These are phyloP conservation scores for Athelia sp. DNA, from an alignment of 1,284 basidiomycete genomes.

Conservation along the genomic window DNA sequence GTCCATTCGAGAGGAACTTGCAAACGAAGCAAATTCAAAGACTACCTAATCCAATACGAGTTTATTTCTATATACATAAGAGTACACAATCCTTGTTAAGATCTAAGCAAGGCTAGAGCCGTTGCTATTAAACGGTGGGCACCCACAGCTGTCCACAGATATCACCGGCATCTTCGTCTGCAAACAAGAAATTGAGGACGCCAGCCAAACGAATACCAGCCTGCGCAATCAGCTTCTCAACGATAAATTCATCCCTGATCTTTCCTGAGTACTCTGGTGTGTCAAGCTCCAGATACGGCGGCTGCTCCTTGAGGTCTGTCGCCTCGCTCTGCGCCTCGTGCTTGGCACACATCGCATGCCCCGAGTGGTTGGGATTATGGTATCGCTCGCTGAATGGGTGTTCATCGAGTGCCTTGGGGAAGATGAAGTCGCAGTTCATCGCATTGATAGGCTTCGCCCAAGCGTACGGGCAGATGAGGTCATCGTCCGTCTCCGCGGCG, in stretches of 20 bases:
- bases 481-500: constrained; percentile 46
- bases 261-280: constrained; percentile 75
- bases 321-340: background rate
- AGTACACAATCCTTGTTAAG: no score
- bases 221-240: constrained; percentile 81
- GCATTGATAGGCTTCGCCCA: constrained; percentile 59
- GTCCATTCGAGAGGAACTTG: no score
- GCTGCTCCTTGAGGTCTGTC: no score
- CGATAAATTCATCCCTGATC: constrained; percentile 60
- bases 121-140: no score
- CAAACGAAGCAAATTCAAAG: no score
- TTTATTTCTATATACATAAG: no score
- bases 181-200: constrained; percentile 72
- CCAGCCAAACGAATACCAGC: constrained; percentile 81
- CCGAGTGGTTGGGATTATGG: background rate
- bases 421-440: constrained; percentile 77
- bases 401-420: constrained; percentile 57
- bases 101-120: no score
- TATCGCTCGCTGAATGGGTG: constrained; percentile 3
- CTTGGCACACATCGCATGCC: background rate
- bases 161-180: constrained; percentile 19
- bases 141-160: no score
- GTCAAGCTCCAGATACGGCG: constrained; percentile 71
- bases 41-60: no score
- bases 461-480: constrained; percentile 69